Evolutionary conservation across 352 stramenopile genomes (phyloP).

Genomic region (Pythium grandisporangium): DNA sequence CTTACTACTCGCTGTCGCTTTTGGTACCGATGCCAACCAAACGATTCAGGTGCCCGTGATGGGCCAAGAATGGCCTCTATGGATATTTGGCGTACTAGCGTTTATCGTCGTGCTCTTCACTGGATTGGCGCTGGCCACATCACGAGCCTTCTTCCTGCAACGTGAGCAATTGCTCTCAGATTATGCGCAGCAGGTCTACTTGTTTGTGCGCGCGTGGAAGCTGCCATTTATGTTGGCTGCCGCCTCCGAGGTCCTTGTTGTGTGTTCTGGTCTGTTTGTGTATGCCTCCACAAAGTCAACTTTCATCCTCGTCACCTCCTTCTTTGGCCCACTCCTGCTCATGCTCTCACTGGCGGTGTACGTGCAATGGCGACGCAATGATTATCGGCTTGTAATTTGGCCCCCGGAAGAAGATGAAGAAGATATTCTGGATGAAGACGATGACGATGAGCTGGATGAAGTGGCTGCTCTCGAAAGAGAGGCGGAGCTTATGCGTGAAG

Average conservation of each 20-base stretch:
- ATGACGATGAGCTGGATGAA: slow-evolving; percentile 41
- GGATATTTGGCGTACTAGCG: slow-evolving; percentile 79
- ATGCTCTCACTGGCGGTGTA: slow-evolving; percentile 72
- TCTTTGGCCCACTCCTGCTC: slow-evolving; percentile 69
- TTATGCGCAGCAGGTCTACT: slow-evolving; percentile 66
- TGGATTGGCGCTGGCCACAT: slow-evolving; percentile 61
- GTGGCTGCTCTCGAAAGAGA: slow-evolving; percentile 68
- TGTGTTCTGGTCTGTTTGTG: slow-evolving; percentile 75
- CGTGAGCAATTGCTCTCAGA: slow-evolving; percentile 69
- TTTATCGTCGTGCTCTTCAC: slow-evolving; percentile 80
- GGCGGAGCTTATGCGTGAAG: slow-evolving; percentile 59
- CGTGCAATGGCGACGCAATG: slow-evolving; percentile 71
- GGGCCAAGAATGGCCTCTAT: slow-evolving; percentile 67
- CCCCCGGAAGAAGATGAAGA: slow-evolving; percentile 74
- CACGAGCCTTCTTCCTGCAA: slow-evolving; percentile 72
- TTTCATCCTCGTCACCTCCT: slow-evolving; percentile 68
- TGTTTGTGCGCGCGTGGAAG: slow-evolving; percentile 48
- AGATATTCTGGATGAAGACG: slow-evolving; percentile 69
- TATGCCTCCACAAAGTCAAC: slow-evolving; percentile 66
- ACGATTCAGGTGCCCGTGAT: slow-evolving; percentile 39
- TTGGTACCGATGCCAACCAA: slow-evolving; percentile 40
- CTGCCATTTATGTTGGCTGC: slow-evolving; percentile 76
- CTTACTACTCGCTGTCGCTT: slow-evolving; percentile 66
- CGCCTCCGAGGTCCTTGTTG: slow-evolving; percentile 68
- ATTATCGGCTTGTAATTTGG: slow-evolving; percentile 79